phyloP scores from a whole-genome alignment of 495 filamentous ascomycete genomes.

The Friedmanniomyces simplex region DNA sequence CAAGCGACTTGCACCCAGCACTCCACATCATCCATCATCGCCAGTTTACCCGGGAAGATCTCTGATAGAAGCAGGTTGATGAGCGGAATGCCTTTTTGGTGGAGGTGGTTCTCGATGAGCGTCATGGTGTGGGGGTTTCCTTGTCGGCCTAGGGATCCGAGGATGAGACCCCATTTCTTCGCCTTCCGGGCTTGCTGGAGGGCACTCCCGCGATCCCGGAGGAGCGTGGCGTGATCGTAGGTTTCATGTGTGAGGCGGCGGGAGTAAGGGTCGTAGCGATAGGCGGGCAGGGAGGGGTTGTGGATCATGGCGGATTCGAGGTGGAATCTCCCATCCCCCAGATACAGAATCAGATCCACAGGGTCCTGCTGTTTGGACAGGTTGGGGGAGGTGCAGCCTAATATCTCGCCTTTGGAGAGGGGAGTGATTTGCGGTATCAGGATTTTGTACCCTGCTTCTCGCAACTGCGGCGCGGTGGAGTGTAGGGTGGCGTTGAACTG shows the following conservation, averaged over 20 bases:
- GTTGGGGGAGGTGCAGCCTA: constrained; percentile 86
- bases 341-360: constrained; percentile 77
- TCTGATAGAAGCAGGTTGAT: constrained; percentile 80
- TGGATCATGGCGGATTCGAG: constrained; percentile 98
- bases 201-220: constrained; percentile 63
- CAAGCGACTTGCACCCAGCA: constrained; percentile 98
- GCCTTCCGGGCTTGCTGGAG: constrained; percentile 64
- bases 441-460: constrained; percentile 70
- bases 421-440: constrained; percentile 89
- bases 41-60: constrained; percentile 92
- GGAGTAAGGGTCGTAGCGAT: constrained; percentile 95
- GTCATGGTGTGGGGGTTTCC: constrained; percentile 89
- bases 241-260: constrained; percentile 78
- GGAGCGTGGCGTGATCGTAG: constrained; percentile 86
- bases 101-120: constrained; percentile 68
- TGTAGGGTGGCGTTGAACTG: constrained; percentile 98
- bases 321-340: constrained; percentile 94
- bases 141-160: constrained; percentile 84
- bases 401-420: constrained; percentile 82
- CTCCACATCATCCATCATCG: constrained; percentile 82
- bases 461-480: constrained; percentile 60
- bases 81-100: constrained; percentile 56
- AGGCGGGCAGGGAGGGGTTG: constrained; percentile 80
- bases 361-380: constrained; percentile 41
- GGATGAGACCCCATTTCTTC: constrained; percentile 84